phyloP scores from a whole-genome alignment of 2,329 filamentous ascomycete genomes.

The Fusarium sp. region DNA sequence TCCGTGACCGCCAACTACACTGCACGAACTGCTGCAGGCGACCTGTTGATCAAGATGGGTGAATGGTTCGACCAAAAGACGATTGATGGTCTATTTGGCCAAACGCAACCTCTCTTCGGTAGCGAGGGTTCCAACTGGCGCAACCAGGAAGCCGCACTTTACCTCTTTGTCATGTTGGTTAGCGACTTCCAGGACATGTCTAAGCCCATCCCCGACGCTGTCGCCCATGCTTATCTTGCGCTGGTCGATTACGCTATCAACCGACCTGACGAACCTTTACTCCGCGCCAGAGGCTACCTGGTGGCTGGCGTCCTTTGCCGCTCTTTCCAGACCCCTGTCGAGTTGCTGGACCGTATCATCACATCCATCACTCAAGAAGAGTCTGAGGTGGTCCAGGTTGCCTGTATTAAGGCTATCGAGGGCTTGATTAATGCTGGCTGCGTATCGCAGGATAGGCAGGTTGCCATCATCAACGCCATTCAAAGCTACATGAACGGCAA shows the following conservation, averaged over 20 bases:
- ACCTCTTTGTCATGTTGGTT: constrained; percentile 85
- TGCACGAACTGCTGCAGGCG: constrained; percentile 89
- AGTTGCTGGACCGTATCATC: constrained; percentile 79
- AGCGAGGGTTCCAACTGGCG: constrained; percentile 66
- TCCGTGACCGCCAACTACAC: constrained; percentile 97
- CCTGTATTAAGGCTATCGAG: constrained; percentile 89
- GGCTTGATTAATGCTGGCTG: constrained; percentile 68
- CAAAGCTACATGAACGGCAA: constrained; percentile 82
- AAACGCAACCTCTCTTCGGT: constrained; percentile 81
- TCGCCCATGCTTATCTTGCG: constrained; percentile 81
- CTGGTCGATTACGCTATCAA: constrained; percentile 84
- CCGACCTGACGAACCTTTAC: constrained; percentile 76
- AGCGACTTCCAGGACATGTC: constrained; percentile 85
- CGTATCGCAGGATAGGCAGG: constrained; percentile 69
- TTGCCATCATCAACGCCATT: constrained; percentile 71
- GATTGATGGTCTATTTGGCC: constrained; percentile 81
- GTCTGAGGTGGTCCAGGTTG: constrained; percentile 90
- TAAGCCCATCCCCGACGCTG: constrained; percentile 75
- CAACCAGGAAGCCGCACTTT: constrained; percentile 83
- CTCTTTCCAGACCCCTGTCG: constrained; percentile 72
- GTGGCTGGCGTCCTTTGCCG: constrained; percentile 84
- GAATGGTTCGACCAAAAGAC: constrained; percentile 86
- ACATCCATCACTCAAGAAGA: constrained; percentile 80
- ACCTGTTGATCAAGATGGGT: constrained; percentile 90
- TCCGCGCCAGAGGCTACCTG: constrained; percentile 88